phyloP scores from a whole-genome alignment of 768 basidiomycete genomes.

The Boletus subparvulus region DNA sequence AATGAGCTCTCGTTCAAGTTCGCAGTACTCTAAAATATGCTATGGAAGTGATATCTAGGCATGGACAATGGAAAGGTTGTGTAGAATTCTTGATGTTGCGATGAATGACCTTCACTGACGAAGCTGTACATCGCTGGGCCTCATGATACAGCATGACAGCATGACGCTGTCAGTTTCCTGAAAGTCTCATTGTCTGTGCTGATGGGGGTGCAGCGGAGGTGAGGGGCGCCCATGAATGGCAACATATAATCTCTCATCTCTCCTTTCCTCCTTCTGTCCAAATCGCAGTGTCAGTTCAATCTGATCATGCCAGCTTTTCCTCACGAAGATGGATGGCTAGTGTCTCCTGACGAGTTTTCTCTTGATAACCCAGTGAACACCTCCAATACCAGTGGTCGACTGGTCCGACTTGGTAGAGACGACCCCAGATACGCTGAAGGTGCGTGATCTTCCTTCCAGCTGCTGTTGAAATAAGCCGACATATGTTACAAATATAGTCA shows the following conservation, averaged over 20 bases:
- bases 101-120: too few species aligned
- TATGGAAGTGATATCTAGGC: too few species aligned
- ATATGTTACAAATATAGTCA: constrained; percentile 37
- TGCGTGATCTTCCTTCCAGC: constrained; percentile 26
- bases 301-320: constrained; percentile 17
- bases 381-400: constrained; percentile 28
- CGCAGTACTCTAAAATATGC: too few species aligned
- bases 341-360: constrained; percentile 33
- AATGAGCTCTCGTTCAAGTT: too few species aligned
- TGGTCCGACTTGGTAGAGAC: constrained; percentile 39
- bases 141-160: too few species aligned
- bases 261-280: neutral
- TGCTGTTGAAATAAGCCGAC: neutral
- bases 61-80: too few species aligned
- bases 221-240: too few species aligned
- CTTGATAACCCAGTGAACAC: constrained; percentile 44
- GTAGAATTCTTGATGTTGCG: too few species aligned
- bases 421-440: constrained; percentile 41
- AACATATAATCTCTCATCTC: neutral
- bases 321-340: constrained; percentile 24
- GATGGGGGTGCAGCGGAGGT: constrained; percentile 3
- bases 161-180: neutral
- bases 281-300: constrained; percentile 1
- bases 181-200: neutral
- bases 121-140: too few species aligned